phyloP scores from a whole-genome alignment of 768 basidiomycete species.

The Suillus subluteus region DNA sequence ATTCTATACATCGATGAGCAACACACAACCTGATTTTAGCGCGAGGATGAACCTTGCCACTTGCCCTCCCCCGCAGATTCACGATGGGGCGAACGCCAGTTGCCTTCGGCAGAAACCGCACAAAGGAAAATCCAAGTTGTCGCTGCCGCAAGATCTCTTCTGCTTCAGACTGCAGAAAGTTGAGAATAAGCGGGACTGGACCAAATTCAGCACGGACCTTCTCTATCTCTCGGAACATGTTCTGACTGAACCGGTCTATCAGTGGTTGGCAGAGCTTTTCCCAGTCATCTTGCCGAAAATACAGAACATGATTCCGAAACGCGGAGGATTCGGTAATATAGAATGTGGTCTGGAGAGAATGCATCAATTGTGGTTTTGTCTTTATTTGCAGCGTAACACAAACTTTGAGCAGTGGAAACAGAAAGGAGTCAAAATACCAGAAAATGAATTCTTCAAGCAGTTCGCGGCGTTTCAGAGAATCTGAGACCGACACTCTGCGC shows the following conservation, averaged over 20 bases:
- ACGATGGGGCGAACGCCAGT: constrained; percentile 94
- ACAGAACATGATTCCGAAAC: constrained; percentile 80
- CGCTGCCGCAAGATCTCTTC: constrained; percentile 70
- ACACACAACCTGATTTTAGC: not conserved
- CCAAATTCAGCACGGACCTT: constrained; percentile 48
- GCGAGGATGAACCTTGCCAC: constrained; percentile 30
- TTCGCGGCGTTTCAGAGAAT: constrained; percentile 77
- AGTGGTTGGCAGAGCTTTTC: constrained; percentile 79
- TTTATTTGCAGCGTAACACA: constrained; percentile 20
- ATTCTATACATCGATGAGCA: constrained; percentile 28
- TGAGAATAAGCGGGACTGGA: constrained; percentile 2
- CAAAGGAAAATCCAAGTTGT: constrained; percentile 80
- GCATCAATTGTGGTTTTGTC: not conserved
- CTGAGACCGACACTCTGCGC: constrained; percentile 59
- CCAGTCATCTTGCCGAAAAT: constrained; percentile 97
- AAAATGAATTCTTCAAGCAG: constrained; percentile 87
- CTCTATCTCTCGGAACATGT: constrained; percentile 72
- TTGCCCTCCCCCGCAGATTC: constrained; percentile 69
- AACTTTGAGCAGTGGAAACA: constrained; percentile 80
- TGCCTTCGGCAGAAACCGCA: constrained; percentile 91
- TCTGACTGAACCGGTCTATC: constrained; percentile 68
- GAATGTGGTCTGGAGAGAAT: constrained; percentile 72
- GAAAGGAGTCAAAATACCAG: constrained; percentile 92
- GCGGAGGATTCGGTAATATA: constrained; percentile 93
- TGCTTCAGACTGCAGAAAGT: constrained; percentile 55